phyloP scores from a whole-genome alignment of 306 rosid genomes.

The Alnus glutinosa region DNA sequence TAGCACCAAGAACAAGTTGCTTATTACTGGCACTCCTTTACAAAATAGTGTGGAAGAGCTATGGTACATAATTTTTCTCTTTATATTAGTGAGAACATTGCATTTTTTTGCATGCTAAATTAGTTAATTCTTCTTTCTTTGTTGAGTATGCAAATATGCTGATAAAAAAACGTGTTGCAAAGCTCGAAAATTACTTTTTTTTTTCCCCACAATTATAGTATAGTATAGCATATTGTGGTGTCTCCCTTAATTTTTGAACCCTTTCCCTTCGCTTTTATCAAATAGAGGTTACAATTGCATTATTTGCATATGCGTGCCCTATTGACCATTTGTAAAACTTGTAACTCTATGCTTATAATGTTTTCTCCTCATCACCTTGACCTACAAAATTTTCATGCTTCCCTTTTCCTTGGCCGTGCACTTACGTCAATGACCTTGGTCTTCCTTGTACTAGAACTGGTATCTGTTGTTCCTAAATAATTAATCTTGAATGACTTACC shows the following conservation, averaged over 20 bases:
- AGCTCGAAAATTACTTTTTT: neutral
- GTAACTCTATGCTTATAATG: neutral
- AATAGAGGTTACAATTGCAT: neutral
- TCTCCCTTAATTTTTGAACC: neutral
- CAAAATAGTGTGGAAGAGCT: conserved; percentile 99
- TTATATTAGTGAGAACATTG: conserved; percentile 11
- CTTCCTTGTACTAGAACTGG: neutral
- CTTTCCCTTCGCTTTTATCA: neutral
- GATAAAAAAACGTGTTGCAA: neutral
- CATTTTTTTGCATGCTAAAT: conserved; percentile 11
- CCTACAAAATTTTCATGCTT: neutral
- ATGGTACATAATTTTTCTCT: conserved; percentile 57
- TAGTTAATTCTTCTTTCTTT: neutral
- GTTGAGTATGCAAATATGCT: neutral
- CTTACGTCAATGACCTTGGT: neutral
- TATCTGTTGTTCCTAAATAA: neutral
- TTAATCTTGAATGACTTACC: neutral
- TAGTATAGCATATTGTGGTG: neutral
- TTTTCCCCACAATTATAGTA: neutral
- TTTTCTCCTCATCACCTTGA: neutral
- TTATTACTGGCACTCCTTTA: conserved; percentile 94
- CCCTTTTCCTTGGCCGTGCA: neutral
- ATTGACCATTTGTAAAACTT: neutral
- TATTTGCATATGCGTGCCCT: neutral
- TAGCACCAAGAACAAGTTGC: conserved; percentile 98